Evolutionary conservation across 139 green algal species (phyloP), one percentile per base, ranked within the genome.

Genomic region (Nannochloris sp.): DNA sequence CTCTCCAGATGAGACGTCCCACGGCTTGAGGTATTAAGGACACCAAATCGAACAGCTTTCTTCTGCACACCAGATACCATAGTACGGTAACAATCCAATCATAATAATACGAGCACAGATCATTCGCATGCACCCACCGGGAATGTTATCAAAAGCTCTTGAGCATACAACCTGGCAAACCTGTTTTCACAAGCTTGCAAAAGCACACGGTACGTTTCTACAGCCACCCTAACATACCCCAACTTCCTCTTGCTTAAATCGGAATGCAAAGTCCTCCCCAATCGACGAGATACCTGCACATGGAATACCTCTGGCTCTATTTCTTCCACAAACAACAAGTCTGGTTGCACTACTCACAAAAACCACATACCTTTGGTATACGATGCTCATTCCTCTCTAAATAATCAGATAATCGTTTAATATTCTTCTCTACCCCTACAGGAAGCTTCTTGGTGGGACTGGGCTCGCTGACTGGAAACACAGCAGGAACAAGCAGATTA

Each of bases 401-500:
- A 43, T 85, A 85, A 12, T 85, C 79, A 16, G 36, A 61, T 13
- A 85, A 63, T 49, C 76, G 74, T 30, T 80, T 81, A 44, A 81
- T 66, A 46, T 82, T 82, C 4, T 74, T 59, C 30, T 81, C 69
- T 6, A 60, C 68, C 9, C 43, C 50, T 16, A 63, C 59, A 55
- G 64, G 60, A 5, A 78, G 44, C 23, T 60, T 45, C 14, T 70
- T 62, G 5, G 59, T 23, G 40, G 74, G 70, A 4, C 43, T 26
- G 2, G 79, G 79, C 50, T 74, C 51, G 33, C 30, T 30, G n/a
- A 57, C 70, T 2, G 75, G 78, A 50, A 82, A 85, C 37, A 84
- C 64, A 31, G 79, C 76, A 16, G 79, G 79, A 23, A 85, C 79
- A 6, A 85, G 70, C 12, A 79, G 30, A 58, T 85, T 85, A 70